Conservation (phyloP, 257 asterid genomes). For the Penstemon barbatus region DNA sequence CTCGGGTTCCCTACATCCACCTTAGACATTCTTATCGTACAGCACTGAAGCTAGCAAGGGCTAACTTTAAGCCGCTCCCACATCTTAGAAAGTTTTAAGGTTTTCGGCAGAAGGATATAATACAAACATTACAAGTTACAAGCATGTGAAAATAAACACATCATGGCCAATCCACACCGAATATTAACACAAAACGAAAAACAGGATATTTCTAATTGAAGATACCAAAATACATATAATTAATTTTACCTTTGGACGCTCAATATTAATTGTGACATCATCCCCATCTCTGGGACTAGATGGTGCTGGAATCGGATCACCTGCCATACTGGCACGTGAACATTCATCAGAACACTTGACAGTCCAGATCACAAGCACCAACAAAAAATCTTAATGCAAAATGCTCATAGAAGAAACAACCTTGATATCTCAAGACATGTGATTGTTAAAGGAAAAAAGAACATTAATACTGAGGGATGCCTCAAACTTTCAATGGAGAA, state of each 20-base stretch:
- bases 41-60: conserved; percentile 9
- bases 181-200: conserved; percentile 17
- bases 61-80: conserved; percentile 7
- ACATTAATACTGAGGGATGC: conserved; percentile 5
- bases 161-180: conserved; percentile 20
- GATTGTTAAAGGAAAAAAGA: background rate
- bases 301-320: conserved; percentile 84
- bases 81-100: conserved; percentile 13
- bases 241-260: conserved; percentile 66
- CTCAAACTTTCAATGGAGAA: conserved; percentile 7
- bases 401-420: conserved; percentile 13
- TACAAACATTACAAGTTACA: conserved; percentile 1
- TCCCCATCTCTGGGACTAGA: conserved; percentile 94
- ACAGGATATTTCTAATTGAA: conserved; percentile 13
- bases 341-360: conserved; percentile 29
- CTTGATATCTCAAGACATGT: conserved; percentile 6
- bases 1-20: conserved; percentile 20
- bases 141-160: conserved; percentile 22
- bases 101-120: background rate
- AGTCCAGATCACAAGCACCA: conserved; percentile 16
- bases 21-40: conserved; percentile 16
- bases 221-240: conserved; percentile 24
- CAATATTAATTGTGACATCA: conserved; percentile 53
- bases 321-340: conserved; percentile 77
- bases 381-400: background rate